Base-by-base conservation (phyloP, 2,329 filamentous ascomycete species). In the Colletotrichum lindemuthianum region DNA sequence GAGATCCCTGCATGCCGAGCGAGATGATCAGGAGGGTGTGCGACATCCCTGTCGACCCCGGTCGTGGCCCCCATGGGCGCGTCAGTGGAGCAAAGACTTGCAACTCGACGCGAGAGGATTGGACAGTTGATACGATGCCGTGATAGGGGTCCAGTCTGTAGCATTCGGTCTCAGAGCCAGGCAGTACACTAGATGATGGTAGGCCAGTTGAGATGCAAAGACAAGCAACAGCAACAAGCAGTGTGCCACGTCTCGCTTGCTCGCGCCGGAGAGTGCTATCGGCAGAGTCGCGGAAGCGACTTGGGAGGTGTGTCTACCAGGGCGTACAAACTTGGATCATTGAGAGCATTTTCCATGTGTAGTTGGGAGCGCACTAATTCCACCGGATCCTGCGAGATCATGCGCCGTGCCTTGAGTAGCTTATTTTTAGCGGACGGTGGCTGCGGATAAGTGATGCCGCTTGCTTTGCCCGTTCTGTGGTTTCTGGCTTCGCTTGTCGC, bases 371-470 rank as follows among this genome's bases (percentile, higher is more conserved):
- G 41, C 59, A 33, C 59, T 51, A 63, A 55, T 16, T 15, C 12
- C 15, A 40, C 24, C 59, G n/a, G 53, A 43, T 59, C 53, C 53
- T 24, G 24, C 4, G 24, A 24, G 24, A 4, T 24, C 24, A 24
- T 24, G 40, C 63, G 12, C 44, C 40, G 33, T 43, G 47, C 32
- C 39, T 54, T 8, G 37, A 64, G 43, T 49, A 45, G 48, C 59
- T 66, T 66, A 54, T 59, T 64, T 54, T 52, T 54, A 64, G 63
- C 32, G 53, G 50, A 10, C 43, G 39, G 48, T 66, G 53, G 49
- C 52, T 63, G 53, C 63, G 63, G 63, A 41, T 54, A 49, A 54
- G 37, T 33, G 45, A 32, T 56, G 58, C 61, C 58, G 58, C 48
- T 51, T 61, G 36, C 58, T 64, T 63, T 54, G 36, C 41, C 16